These are phyloP conservation scores for Leucosporidium creatinivorum DNA, from an alignment of 768 basidiomycete species.

Conservation along the genomic window DNA sequence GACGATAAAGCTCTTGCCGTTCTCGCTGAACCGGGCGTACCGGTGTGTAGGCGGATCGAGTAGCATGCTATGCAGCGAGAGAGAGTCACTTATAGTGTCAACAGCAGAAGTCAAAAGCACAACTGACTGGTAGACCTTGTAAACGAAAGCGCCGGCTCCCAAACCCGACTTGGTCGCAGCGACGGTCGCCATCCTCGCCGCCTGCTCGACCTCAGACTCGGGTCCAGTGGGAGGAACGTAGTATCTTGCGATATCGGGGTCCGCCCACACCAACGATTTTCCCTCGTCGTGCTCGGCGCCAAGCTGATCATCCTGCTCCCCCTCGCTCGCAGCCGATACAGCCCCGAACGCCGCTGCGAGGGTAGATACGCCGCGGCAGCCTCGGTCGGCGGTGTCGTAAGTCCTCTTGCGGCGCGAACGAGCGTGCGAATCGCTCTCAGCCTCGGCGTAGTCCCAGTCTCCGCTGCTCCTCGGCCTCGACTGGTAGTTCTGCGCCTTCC, in stretches of 20 bases:
- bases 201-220: slow-evolving; percentile 2
- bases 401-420: not conserved
- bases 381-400: not conserved
- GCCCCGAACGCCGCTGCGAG: not conserved
- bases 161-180: not conserved
- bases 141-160: not conserved
- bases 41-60: not conserved
- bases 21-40: not conserved
- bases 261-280: not conserved
- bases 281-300: not conserved
- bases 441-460: not conserved
- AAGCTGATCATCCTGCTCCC: not conserved
- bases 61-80: not conserved
- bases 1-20: not conserved
- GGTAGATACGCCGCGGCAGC: too few species aligned
- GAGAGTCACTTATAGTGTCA: not conserved
- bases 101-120: not conserved
- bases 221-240: not conserved
- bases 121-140: slow-evolving; percentile 5
- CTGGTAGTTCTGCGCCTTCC: not conserved
- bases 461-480: not conserved
- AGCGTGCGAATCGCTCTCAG: not conserved
- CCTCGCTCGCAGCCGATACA: not conserved
- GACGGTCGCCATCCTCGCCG: not conserved
- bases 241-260: not conserved